Evolutionary conservation across 2,329 filamentous ascomycete genomes (phyloP).

Genomic region (Aspergillus cejpii): DNA sequence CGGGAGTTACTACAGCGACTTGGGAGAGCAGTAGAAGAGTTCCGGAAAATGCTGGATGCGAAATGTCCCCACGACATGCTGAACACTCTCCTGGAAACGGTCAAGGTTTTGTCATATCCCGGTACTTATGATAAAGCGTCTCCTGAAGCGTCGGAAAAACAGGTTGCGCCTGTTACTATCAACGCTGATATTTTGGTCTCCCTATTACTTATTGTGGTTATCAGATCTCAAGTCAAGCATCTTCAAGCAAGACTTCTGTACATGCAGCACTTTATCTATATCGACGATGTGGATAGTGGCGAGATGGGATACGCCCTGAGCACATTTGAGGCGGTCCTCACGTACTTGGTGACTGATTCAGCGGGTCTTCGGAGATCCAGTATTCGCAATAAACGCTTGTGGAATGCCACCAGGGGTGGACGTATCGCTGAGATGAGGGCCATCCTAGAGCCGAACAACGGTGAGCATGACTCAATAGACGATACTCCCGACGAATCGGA

Average conservation of each 20-base stretch:
- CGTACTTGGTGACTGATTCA: slow-evolving; percentile 79
- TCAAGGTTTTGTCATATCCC: slow-evolving; percentile 72
- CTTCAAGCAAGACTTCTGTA: slow-evolving; percentile 85
- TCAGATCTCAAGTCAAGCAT: slow-evolving; percentile 79
- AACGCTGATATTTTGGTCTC: slow-evolving; percentile 93
- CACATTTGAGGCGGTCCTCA: slow-evolving; percentile 88
- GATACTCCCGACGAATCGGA: slow-evolving; percentile 38
- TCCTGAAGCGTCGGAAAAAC: slow-evolving; percentile 47
- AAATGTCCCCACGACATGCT: slow-evolving; percentile 86
- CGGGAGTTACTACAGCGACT: slow-evolving; percentile 72
- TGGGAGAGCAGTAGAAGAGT: slow-evolving; percentile 73
- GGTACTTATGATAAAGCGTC: slow-evolving; percentile 40
- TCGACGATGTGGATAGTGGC: slow-evolving; percentile 92
- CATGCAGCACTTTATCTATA: slow-evolving; percentile 95
- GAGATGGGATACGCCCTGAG: slow-evolving; percentile 95
- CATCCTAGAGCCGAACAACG: slow-evolving; percentile 68
- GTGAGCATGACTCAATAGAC: slow-evolving; percentile 37
- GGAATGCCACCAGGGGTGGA: slow-evolving; percentile 77
- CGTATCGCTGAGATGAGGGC: slow-evolving; percentile 66
- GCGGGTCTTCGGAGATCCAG: slow-evolving; percentile 76
- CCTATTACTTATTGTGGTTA: slow-evolving; percentile 82
- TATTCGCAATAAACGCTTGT: slow-evolving; percentile 74
- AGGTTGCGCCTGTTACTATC: slow-evolving; percentile 54
- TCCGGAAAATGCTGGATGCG: slow-evolving; percentile 73
- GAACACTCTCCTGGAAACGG: slow-evolving; percentile 67